These are phyloP conservation scores for Purpureocillium lavendulum DNA, from an alignment of 2,329 filamentous ascomycete genomes.

Conservation along the genomic window DNA sequence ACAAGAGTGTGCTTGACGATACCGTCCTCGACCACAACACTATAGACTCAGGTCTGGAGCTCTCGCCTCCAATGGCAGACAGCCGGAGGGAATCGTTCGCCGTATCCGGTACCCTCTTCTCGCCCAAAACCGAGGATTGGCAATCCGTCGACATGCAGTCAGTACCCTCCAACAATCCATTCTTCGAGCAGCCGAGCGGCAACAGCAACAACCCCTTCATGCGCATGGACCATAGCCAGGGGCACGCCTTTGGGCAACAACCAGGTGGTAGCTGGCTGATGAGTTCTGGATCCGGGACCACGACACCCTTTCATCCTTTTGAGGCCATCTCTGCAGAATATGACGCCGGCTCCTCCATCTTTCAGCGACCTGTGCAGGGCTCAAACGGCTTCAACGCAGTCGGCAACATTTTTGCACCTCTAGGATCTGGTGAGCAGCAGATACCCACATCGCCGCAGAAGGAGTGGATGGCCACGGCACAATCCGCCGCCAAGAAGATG, in stretches of 20 bases:
- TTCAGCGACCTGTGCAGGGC: slow-evolving; percentile 43
- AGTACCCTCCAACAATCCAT: slow-evolving; percentile 54
- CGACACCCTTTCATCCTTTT: slow-evolving; percentile 65
- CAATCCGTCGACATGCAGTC: slow-evolving; percentile 58
- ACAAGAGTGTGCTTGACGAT: slow-evolving; percentile 52
- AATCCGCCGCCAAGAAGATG: slow-evolving; percentile 51
- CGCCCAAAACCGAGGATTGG: slow-evolving; percentile 57
- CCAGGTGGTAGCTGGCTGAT: slow-evolving; percentile 51
- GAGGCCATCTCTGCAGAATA: slow-evolving; percentile 47
- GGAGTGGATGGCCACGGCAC: slow-evolving; percentile 44
- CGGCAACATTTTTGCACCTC: slow-evolving; percentile 44
- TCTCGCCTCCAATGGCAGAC: slow-evolving; percentile 54
- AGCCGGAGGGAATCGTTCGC: slow-evolving; percentile 58
- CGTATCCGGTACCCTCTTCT: slow-evolving; percentile 48
- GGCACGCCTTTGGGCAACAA: slow-evolving; percentile 28
- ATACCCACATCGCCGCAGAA: slow-evolving; percentile 50
- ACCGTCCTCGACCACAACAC: slow-evolving; percentile 50
- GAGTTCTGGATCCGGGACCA: slow-evolving; percentile 61
- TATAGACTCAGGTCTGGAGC: slow-evolving; percentile 53
- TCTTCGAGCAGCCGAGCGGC: slow-evolving; percentile 47
- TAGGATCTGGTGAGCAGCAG: slow-evolving; percentile 37
- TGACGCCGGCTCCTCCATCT: slow-evolving; percentile 43
- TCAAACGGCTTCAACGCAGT: slow-evolving; percentile 49
- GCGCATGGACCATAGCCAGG: slow-evolving; percentile 47
- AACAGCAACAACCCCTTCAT: slow-evolving; percentile 62